These are phyloP conservation scores for Pleurotus tuber-regium DNA, from an alignment of 768 basidiomycete genomes.

Conservation along the genomic window DNA sequence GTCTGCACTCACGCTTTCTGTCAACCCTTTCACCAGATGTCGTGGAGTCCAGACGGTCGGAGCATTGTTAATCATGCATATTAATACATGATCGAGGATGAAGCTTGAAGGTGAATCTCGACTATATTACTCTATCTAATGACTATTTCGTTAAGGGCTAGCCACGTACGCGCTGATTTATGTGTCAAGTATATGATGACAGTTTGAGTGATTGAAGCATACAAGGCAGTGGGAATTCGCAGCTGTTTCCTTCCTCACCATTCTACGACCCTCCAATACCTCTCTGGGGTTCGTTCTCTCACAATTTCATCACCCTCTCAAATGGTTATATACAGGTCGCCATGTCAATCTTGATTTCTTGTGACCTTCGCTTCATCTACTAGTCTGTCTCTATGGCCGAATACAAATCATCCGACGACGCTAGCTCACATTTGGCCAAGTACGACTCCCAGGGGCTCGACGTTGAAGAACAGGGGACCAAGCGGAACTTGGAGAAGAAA, in stretches of 20 bases:
- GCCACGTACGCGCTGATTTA: background rate
- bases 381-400: conserved; percentile 2
- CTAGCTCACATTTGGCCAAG: conserved; percentile 3
- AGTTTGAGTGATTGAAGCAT: background rate
- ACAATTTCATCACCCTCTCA: conserved; percentile 2
- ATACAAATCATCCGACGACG: conserved; percentile 1
- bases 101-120: background rate
- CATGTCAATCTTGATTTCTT: conserved; percentile 1
- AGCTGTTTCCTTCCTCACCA: background rate
- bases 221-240: conserved; percentile 9
- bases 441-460: conserved; percentile 1
- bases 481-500: conserved; percentile 17
- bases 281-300: conserved; percentile 1
- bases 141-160: background rate
- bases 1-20: too few relatives aligned
- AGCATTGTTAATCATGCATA: too few relatives aligned
- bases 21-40: too few relatives aligned
- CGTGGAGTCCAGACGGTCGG: too few relatives aligned
- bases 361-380: background rate
- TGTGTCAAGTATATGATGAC: conserved; percentile 4
- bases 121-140: conserved; percentile 9
- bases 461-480: conserved; percentile 1
- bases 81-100: too few relatives aligned
- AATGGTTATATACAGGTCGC: conserved; percentile 6
- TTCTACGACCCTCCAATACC: conserved; percentile 4